Conservation (phyloP, 805 yeast species). For the Tetrapisispora iriomotensis region DNA sequence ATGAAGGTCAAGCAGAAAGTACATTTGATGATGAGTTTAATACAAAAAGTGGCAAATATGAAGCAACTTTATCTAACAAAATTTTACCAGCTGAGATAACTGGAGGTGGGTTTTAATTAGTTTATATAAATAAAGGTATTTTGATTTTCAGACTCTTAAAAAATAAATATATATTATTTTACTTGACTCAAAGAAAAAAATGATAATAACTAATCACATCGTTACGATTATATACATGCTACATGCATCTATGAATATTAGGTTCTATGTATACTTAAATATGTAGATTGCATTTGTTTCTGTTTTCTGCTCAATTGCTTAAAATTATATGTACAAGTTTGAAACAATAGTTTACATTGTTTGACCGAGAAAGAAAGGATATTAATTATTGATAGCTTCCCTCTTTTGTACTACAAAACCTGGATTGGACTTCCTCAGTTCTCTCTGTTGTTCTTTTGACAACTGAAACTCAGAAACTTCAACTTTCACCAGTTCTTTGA, state of each 20-base stretch:
- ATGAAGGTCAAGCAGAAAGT: constrained; percentile 1
- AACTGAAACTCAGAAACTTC: constrained; percentile 53
- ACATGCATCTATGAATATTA: constrained; percentile 1
- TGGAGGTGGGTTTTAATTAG: neutral
- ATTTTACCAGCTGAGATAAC: constrained; percentile 14
- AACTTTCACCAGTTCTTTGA: constrained; percentile 80
- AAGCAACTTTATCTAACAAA: constrained; percentile 4
- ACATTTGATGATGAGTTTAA: constrained; percentile 2
- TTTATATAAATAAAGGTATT: neutral
- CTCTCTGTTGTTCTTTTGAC: constrained; percentile 42
- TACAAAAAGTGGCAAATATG: neutral
- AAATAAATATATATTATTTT: too few species aligned
- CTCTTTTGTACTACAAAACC: constrained; percentile 47
- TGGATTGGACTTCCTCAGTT: constrained; percentile 49
- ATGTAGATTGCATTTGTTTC: too few species aligned
- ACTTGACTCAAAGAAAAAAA: too few species aligned
- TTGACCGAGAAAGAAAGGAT: too few species aligned
- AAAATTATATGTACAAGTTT: too few species aligned
- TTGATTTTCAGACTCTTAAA: too few species aligned
- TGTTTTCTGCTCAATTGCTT: neutral
- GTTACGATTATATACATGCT: constrained; percentile 1
- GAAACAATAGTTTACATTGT: too few species aligned
- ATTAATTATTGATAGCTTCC: constrained; percentile 7
- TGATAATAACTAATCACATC: too few species aligned
- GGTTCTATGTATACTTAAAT: neutral